Base-by-base conservation (phyloP, 257 asterid genomes). In the Lantana camara region DNA sequence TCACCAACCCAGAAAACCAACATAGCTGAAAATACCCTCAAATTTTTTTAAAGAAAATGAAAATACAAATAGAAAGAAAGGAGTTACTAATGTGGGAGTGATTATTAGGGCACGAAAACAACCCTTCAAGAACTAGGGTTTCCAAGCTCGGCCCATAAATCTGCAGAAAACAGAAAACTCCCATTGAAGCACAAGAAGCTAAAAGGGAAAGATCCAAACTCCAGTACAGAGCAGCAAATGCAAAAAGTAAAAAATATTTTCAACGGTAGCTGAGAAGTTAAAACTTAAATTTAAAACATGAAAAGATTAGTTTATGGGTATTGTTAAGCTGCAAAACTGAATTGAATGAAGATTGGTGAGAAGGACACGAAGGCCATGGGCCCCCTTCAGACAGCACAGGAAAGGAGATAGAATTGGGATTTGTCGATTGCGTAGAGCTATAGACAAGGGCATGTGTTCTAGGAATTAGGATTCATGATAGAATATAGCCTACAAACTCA, bases 381-480 rank as follows among this genome's bases (percentile, higher is more conserved):
- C 9, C 75, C 82, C 81, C 72, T 46, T 64, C 7, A 19, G 63
- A 24, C 52, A 16, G 53, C 27, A 38, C 61, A 21, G 52, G 19
- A 21, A 17, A 35, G 5, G 32, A 45, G 2, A n/a, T n/a, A n/a
- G n/a, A 54, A 63, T 23, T 63, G 3, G 40, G 50, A 47, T 63
- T 60, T 76, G 85, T 77, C 83, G 58, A 45, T 74, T 56, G 72
- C 74, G 68, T 64, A 71, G 80, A 68, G 48, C 15, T 38, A 58
- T 66, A 44, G 77, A 57, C 67, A 75, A 75, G 21, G 17, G 70
- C 77, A 53, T 78, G 34, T 41, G 42, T 57, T 53, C 37, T 27
- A 27, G 30, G 40, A 5, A 35, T 35, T 35, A 35, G 32, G 40
- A 35, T 35, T 3, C 35, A 2, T 35, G 32, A 35, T 35, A 35